A percentile compares a stretch with the other conserved stretches of the same genome.
phyloP scores from a whole-genome alignment of 148 eudicot genomes.

The Rhododendron ovatum region DNA sequence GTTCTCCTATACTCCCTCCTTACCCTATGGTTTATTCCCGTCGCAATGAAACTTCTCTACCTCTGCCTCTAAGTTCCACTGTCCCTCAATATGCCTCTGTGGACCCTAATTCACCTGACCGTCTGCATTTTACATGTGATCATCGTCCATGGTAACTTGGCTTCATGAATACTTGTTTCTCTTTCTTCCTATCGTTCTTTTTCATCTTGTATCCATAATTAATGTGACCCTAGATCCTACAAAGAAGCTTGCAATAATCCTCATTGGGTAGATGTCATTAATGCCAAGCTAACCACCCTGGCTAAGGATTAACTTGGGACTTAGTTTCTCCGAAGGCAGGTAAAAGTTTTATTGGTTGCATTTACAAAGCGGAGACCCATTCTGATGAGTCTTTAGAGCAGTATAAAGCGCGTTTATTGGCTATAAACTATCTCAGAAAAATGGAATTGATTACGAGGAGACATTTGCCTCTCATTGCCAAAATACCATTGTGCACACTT shows the following conservation, averaged over 20 bases:
- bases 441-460: neutral
- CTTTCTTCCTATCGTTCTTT: neutral
- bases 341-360: neutral
- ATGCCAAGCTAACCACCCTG: neutral
- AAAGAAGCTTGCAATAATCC: neutral
- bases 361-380: neutral
- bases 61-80: neutral
- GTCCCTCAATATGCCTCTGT: neutral
- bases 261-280: neutral
- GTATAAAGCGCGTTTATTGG: neutral
- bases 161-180: neutral
- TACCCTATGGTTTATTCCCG: neutral
- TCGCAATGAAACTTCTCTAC: neutral
- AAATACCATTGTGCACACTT: neutral
- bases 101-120: neutral
- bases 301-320: neutral
- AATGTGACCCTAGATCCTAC: neutral
- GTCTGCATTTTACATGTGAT: neutral
- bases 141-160: neutral
- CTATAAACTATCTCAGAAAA: neutral
- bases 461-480: neutral
- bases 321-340: neutral
- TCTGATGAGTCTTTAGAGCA: neutral
- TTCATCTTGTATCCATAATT: neutral
- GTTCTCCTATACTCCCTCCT: neutral